Conservation (phyloP, 1,284 basidiomycete species). For the Cryptococcus sp. region DNA sequence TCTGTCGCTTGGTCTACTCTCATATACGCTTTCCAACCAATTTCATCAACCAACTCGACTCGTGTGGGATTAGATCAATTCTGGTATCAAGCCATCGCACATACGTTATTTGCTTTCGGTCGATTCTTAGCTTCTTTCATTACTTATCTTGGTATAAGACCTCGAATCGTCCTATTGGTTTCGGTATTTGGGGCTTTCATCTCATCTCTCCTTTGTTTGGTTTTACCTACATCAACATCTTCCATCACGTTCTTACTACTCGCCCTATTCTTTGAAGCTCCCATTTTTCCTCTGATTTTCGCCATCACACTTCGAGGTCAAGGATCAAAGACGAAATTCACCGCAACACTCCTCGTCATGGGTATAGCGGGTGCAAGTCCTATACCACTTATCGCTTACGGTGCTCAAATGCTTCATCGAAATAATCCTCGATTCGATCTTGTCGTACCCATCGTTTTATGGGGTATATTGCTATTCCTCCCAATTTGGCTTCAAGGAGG, state of each 20-base stretch:
- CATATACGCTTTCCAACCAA: conserved; percentile 1
- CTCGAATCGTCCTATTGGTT: conserved; percentile 30
- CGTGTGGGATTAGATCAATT: conserved; percentile 16
- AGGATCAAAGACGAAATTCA: conserved; percentile 36
- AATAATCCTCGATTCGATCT: conserved; percentile 9
- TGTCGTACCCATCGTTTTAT: conserved; percentile 18
- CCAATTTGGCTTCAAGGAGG: conserved; percentile 17
- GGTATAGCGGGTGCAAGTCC: conserved; percentile 30
- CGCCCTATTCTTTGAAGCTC: conserved; percentile 38
- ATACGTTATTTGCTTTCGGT: conserved; percentile 31
- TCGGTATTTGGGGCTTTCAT: conserved; percentile 33
- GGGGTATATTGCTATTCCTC: conserved; percentile 18
- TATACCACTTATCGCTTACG: conserved; percentile 33
- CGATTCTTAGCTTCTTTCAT: conserved; percentile 34
- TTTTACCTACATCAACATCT: conserved; percentile 19
- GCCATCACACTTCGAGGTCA: conserved; percentile 39
- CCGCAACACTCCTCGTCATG: conserved; percentile 28
- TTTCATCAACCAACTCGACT: neutral
- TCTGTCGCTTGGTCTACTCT: conserved; percentile 27
- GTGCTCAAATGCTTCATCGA: neutral
- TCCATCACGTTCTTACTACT: conserved; percentile 30
- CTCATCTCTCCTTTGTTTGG: conserved; percentile 26
- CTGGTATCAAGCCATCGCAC: conserved; percentile 30
- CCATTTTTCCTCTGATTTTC: conserved; percentile 44
- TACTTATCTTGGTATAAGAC: conserved; percentile 35